phyloP scores from a whole-genome alignment of 2,329 filamentous ascomycete species.

The Hymenoscyphus fraxineus region DNA sequence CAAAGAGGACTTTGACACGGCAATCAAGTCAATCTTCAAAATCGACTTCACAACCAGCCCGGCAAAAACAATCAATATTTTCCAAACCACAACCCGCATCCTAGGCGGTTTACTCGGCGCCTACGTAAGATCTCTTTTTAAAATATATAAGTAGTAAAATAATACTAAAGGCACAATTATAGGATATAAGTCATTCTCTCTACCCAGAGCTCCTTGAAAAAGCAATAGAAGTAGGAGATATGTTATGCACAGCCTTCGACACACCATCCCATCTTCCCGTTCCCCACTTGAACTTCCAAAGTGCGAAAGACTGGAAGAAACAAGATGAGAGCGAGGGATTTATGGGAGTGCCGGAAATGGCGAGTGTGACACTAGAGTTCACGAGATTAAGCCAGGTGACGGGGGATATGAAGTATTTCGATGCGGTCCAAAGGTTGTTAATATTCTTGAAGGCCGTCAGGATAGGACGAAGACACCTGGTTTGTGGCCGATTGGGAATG shows the following conservation, averaged over 20 bases:
- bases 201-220: constrained; percentile 28
- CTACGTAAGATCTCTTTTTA: constrained; percentile 15
- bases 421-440: constrained; percentile 54
- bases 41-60: constrained; percentile 43
- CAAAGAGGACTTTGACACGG: constrained; percentile 65
- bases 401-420: constrained; percentile 56
- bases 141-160: too few relatives aligned
- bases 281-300: constrained; percentile 2
- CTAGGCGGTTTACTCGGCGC: constrained; percentile 38
- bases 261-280: constrained; percentile 9
- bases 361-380: constrained; percentile 56
- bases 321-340: constrained; percentile 49
- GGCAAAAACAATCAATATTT: constrained; percentile 29
- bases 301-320: constrained; percentile 43
- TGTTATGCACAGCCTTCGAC: constrained; percentile 42
- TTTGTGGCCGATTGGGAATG: constrained; percentile 55
- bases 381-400: constrained; percentile 60
- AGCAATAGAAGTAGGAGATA: constrained; percentile 32
- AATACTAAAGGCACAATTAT: too few relatives aligned
- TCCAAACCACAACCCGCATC: constrained; percentile 40
- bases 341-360: constrained; percentile 52
- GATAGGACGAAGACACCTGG: constrained; percentile 51
- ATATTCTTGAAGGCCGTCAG: constrained; percentile 51
- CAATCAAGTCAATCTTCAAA: constrained; percentile 58
- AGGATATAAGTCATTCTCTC: constrained; percentile 23